Conservation (phyloP, 208 protist species). For the Endotrypanum monterogeii region DNA sequence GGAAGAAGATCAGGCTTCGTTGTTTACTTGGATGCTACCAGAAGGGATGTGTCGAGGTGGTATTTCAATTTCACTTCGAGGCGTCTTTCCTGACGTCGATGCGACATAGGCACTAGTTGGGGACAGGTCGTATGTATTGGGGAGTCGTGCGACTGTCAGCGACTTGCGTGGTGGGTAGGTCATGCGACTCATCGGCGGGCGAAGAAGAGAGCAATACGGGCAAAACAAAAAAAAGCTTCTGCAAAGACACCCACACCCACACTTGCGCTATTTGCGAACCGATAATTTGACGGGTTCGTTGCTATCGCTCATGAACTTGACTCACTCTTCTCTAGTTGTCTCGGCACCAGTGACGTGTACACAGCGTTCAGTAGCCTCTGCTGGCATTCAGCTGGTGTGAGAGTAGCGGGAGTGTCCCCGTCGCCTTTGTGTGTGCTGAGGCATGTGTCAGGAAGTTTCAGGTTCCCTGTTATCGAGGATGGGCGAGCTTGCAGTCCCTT, state of each 20-base stretch:
- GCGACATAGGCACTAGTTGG: not conserved
- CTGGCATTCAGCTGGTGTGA: slow-evolving; percentile 51
- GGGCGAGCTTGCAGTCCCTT: slow-evolving; percentile 18
- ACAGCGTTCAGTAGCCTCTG: slow-evolving; percentile 44
- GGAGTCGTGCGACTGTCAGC: not conserved
- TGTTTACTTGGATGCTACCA: not conserved
- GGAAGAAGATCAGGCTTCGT: not conserved
- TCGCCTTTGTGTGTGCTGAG: not conserved
- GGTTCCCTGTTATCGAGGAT: not conserved
- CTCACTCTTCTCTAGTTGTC: not conserved
- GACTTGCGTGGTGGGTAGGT: not conserved
- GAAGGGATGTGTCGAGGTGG: not conserved
- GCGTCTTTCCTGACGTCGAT: not conserved
- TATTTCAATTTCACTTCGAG: not conserved
- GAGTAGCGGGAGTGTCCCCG: not conserved
- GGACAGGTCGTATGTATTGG: not conserved
- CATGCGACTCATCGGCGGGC: not conserved
- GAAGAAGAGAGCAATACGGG: not conserved
- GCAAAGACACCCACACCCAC: not conserved
- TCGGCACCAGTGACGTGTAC: slow-evolving; percentile 19
- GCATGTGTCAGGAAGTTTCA: not conserved
- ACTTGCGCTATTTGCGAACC: too few species aligned
- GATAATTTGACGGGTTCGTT: not conserved
- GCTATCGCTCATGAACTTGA: not conserved
- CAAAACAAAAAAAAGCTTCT: not conserved